Evolutionary conservation across 805 yeast genomes (phyloP).

Genomic region (Tetrapisispora taiwanensis): DNA sequence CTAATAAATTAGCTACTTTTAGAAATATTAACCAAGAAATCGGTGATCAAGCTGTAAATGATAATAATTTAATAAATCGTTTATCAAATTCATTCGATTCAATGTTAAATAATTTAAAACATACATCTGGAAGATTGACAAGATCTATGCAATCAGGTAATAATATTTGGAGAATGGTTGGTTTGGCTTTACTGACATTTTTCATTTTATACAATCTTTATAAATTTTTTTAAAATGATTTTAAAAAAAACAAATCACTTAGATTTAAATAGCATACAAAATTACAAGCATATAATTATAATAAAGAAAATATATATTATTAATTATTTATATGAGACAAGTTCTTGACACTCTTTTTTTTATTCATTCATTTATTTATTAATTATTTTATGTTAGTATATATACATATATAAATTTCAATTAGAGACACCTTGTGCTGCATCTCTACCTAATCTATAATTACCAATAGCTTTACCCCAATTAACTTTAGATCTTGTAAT

Average conservation of each 20-base stretch:
- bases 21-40: slow-evolving; percentile 60
- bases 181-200: slow-evolving; percentile 42
- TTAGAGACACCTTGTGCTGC: slow-evolving; percentile 36
- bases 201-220: slow-evolving; percentile 47
- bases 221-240: slow-evolving; percentile 33
- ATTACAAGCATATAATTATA: not conserved
- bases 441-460: slow-evolving; percentile 77
- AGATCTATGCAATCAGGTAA: slow-evolving; percentile 52
- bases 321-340: too few relatives aligned
- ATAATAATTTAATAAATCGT: slow-evolving; percentile 32
- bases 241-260: too few relatives aligned
- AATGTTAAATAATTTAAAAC: slow-evolving; percentile 39
- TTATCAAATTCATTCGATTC: slow-evolving; percentile 43
- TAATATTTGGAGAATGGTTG: slow-evolving; percentile 49
- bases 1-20: slow-evolving; percentile 54
- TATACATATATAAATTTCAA: not conserved
- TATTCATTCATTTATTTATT: not conserved
- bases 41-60: slow-evolving; percentile 51
- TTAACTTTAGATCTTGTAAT: slow-evolving; percentile 83
- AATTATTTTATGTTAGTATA: too few relatives aligned
- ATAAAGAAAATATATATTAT: not conserved
- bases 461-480: slow-evolving; percentile 92
- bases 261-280: slow-evolving; percentile 10
- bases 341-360: too few relatives aligned
- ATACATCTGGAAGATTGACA: slow-evolving; percentile 42